Base-by-base conservation (phyloP, 2,329 filamentous ascomycete species). In the Sclerotinia glacialis region DNA sequence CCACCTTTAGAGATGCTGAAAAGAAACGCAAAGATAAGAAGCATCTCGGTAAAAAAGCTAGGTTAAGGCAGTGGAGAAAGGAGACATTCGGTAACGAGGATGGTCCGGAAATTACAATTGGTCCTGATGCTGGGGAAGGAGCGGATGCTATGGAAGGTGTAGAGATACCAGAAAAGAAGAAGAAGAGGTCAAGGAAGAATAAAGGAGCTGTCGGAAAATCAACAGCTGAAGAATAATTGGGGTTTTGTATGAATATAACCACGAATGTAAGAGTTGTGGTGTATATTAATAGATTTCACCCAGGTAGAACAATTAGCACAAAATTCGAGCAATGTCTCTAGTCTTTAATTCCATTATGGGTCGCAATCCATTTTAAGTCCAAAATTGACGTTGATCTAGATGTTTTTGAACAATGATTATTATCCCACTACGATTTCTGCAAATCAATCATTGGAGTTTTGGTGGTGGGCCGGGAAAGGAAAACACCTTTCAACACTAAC, bases 21-120 rank as follows among this genome's bases (percentile, higher is more conserved):
- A 95, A 96, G 84, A 98, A 98, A 83, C 84, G 85, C 72, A 90
- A 89, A 74, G 95, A 99, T 76, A 87, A 88, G 80, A 97, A 96
- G 83, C 85, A 86, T 73, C 83, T 98, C 40, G 90, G 92, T 71
- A 99, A 98, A 85, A 98, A 98, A 81, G 92, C 91, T 9, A 85
- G 94, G 26, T 82, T 99, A 68, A 83, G 93, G 75, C 86, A 97
- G 79, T 99, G 95, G 95, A 86, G 87, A 60, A 80, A 83, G 68
- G 86, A 88, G 65, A 83, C 83, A 21, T 89, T 89, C 75, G 87
- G 86, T 23, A 77, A 77, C 55, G 85, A 77, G 60, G 74, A 79
- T 62, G 77, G 76, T 1, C 77, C 78, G 12, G 76, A 78, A 64
- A 72, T 76, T 52, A 67, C 71, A 23, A 71, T 74, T 71, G 71